Percentiles rank a stretch among this genome's conserved stretches.
Evolutionary conservation across 495 filamentous ascomycete species (phyloP).

Genomic region (Pyronema omphalodes): DNA sequence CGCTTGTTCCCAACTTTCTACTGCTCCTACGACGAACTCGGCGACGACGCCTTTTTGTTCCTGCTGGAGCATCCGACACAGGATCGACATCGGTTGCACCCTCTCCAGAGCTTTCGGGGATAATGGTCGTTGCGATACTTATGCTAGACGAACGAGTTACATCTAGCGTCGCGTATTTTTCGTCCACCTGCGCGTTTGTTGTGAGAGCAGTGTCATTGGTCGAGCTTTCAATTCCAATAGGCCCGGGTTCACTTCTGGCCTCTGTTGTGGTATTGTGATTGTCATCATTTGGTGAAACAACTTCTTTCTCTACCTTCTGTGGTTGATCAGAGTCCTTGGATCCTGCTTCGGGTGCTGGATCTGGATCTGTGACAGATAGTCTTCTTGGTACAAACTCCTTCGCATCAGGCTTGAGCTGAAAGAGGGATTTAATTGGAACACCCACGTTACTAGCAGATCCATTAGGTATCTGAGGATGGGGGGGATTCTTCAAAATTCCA

Average conservation of each 20-base stretch:
- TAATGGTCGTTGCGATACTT: neutral
- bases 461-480: neutral
- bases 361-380: neutral
- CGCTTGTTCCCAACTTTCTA: neutral
- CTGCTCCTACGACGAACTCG: neutral
- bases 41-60: neutral
- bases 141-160: neutral
- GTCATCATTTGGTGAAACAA: neutral
- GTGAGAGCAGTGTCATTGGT: neutral
- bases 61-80: neutral
- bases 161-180: neutral
- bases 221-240: neutral
- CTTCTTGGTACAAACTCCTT: constrained; percentile 6
- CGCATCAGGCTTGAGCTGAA: constrained; percentile 6
- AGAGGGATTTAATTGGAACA: neutral
- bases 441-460: neutral
- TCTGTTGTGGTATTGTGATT: neutral
- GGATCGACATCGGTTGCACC: neutral
- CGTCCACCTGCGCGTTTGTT: neutral
- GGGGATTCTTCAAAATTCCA: constrained; percentile 1
- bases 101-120: neutral
- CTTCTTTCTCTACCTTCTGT: neutral
- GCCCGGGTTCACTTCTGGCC: neutral
- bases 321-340: neutral
- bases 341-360: neutral